Percentiles rank a stretch among this genome's conserved stretches.
Conservation (phyloP, 139 green algal genomes). For the Tetraselmis chui region DNA sequence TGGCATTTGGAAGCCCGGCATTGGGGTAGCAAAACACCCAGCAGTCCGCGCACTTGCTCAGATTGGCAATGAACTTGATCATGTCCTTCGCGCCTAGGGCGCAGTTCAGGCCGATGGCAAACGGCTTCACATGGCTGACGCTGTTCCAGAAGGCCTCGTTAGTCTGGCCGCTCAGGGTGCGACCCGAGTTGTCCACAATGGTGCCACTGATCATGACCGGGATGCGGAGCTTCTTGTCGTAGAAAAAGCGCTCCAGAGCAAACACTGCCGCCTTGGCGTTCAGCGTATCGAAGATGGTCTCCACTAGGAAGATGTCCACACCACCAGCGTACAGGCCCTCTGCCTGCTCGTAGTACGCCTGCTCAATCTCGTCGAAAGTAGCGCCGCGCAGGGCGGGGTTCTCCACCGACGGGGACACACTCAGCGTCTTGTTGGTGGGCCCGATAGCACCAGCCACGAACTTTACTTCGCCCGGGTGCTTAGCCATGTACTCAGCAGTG, state of each 20-base stretch:
- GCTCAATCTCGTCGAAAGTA: slow-evolving; percentile 94
- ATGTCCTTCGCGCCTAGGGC: slow-evolving; percentile 93
- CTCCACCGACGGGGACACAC: slow-evolving; percentile 91
- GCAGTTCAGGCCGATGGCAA: slow-evolving; percentile 95
- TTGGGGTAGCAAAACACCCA: slow-evolving; percentile 98
- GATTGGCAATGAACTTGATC: slow-evolving; percentile 88
- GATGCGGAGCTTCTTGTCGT: slow-evolving; percentile 63
- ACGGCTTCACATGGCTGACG: slow-evolving; percentile 80
- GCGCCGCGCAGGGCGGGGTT: slow-evolving; percentile 90
- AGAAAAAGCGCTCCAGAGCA: slow-evolving; percentile 90
- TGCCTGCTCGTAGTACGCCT: slow-evolving; percentile 89
- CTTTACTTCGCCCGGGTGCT: slow-evolving; percentile 66
- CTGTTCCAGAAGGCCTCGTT: slow-evolving; percentile 99
- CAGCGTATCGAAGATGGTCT: slow-evolving; percentile 98
- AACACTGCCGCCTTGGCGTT: slow-evolving; percentile 95
- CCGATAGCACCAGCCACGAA: slow-evolving; percentile 94
- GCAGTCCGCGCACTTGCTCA: slow-evolving; percentile 81
- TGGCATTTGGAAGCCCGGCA: slow-evolving; percentile 94
- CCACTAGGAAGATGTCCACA: slow-evolving; percentile 93
- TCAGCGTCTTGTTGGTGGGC: slow-evolving; percentile 95
- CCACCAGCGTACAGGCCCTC: slow-evolving; percentile 79
- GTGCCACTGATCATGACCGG: slow-evolving; percentile 94
- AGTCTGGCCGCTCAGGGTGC: slow-evolving; percentile 76
- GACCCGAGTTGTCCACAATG: slow-evolving; percentile 57
- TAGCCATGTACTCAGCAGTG: slow-evolving; percentile 60